Evolutionary conservation across 2,329 filamentous ascomycete species (phyloP).

Genomic region (Apiospora malaysiana): DNA sequence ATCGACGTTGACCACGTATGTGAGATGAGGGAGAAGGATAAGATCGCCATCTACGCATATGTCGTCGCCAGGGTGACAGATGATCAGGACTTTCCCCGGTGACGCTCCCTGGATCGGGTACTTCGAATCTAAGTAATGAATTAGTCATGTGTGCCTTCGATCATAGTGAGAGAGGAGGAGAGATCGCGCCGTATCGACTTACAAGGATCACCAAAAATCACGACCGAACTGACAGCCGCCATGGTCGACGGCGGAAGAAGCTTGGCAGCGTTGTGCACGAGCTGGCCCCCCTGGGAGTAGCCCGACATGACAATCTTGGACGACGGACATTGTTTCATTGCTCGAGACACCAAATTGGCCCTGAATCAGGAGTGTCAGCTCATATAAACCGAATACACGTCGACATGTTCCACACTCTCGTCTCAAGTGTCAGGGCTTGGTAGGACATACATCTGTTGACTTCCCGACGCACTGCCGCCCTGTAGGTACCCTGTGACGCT

Average conservation of each 20-base stretch:
- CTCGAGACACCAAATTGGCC: not conserved
- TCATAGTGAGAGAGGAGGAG: not conserved
- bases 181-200: not conserved
- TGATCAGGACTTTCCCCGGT: not conserved
- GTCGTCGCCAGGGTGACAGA: slow-evolving; percentile 1
- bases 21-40: not conserved
- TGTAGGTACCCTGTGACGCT: slow-evolving; percentile 19
- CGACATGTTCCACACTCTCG: not conserved
- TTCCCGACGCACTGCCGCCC: slow-evolving; percentile 21
- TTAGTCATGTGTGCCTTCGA: not conserved
- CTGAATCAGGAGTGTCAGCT: not conserved
- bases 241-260: not conserved
- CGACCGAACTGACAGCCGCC: slow-evolving; percentile 1
- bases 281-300: slow-evolving; percentile 19
- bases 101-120: slow-evolving; percentile 3
- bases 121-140: not conserved
- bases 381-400: not conserved
- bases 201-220: slow-evolving; percentile 15
- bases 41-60: slow-evolving; percentile 4
- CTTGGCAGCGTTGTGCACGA: slow-evolving; percentile 20
- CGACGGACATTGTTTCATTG: not conserved
- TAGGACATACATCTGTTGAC: slow-evolving; percentile 21
- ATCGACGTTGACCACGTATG: not conserved
- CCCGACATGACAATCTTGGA: slow-evolving; percentile 22
- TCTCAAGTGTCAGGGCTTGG: too few relatives aligned